Conservation (phyloP, 495 filamentous ascomycete genomes). For the Penicillium cinerascens region DNA sequence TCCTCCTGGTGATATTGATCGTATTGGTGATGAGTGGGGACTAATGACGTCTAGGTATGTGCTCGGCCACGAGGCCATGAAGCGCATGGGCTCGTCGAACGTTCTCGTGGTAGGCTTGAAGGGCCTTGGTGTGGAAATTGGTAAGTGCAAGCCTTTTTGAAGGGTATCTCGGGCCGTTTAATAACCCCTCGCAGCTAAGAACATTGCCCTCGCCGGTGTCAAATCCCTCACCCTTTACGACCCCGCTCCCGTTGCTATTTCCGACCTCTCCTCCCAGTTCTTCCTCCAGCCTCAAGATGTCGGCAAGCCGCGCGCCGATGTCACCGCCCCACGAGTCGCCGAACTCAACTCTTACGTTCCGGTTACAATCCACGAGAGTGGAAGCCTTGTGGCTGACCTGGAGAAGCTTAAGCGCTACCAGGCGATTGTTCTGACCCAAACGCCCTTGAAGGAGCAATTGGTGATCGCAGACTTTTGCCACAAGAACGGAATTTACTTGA, state of each 20-base stretch:
- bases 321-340: constrained; percentile 82
- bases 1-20: neutral
- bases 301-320: constrained; percentile 83
- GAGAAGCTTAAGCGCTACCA: constrained; percentile 81
- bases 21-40: neutral
- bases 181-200: constrained; percentile 66
- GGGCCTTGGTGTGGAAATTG: constrained; percentile 94
- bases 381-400: constrained; percentile 64
- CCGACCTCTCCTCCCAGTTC: constrained; percentile 94
- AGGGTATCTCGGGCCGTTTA: neutral
- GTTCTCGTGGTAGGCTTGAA: constrained; percentile 89
- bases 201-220: constrained; percentile 94
- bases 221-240: constrained; percentile 85
- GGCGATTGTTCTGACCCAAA: constrained; percentile 85
- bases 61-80: constrained; percentile 98
- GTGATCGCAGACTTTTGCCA: constrained; percentile 89
- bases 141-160: constrained; percentile 34
- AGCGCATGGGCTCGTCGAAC: constrained; percentile 95
- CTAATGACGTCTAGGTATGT: constrained; percentile 60
- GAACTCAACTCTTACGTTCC: constrained; percentile 97
- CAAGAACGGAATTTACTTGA: constrained; percentile 82
- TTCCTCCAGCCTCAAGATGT: constrained; percentile 88
- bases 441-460: constrained; percentile 73
- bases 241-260: constrained; percentile 71
- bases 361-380: constrained; percentile 66